These are phyloP conservation scores for Paramecium octaurelia DNA, from an alignment of 73 alveolate genomes.

Conservation along the genomic window DNA sequence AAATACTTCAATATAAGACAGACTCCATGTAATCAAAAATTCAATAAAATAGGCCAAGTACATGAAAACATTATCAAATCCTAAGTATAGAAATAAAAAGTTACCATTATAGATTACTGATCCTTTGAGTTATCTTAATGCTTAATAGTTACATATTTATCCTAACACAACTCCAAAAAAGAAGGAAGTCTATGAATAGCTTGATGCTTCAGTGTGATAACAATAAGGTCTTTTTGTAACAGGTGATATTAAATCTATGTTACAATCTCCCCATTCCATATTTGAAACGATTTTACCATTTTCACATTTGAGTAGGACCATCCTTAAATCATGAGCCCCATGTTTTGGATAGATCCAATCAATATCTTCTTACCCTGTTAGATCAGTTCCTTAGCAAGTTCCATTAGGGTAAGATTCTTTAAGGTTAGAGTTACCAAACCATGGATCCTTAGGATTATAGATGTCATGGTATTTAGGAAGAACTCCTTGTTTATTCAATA, in stretches of 20 bases:
- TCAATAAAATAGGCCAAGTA: neutral
- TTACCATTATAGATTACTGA: neutral
- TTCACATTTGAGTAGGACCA: neutral
- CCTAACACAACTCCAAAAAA: constrained; percentile 5
- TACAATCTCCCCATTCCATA: constrained; percentile 49
- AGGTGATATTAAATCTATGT: neutral
- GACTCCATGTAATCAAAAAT: neutral
- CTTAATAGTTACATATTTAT: neutral
- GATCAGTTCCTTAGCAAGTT: neutral
- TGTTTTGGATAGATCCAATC: constrained; percentile 10
- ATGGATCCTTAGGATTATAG: neutral
- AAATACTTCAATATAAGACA: neutral
- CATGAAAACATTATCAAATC: neutral
- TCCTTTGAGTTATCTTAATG: constrained; percentile 10
- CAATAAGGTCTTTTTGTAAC: constrained; percentile 24
- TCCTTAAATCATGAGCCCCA: constrained; percentile 32
- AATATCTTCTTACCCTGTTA: neutral
- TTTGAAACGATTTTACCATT: constrained; percentile 45
- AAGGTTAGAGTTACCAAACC: neutral
- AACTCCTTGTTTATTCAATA: neutral
- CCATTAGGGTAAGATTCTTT: constrained; percentile 5
- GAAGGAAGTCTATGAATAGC: constrained; percentile 12
- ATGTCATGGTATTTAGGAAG: neutral
- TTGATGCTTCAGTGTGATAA: constrained; percentile 44
- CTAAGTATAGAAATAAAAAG: neutral